These are phyloP conservation scores for Conticribra weissflogii DNA, from an alignment of 108 stramenopile genomes.

Conservation along the genomic window DNA sequence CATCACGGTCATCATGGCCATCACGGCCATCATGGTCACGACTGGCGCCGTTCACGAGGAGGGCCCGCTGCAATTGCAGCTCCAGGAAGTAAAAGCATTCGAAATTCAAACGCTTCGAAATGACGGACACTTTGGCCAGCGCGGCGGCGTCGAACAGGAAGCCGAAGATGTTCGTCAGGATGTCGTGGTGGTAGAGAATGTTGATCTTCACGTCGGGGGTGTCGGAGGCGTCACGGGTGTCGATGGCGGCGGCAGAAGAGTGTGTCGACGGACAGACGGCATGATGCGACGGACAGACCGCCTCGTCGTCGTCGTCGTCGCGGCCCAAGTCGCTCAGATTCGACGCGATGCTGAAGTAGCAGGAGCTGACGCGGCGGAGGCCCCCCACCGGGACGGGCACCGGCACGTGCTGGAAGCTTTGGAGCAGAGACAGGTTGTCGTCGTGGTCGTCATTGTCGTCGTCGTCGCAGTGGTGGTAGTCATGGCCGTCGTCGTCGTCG, in stretches of 20 bases:
- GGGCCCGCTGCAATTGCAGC: conserved; percentile 72
- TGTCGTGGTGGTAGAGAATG: conserved; percentile 72
- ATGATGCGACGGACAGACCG: conserved; percentile 23
- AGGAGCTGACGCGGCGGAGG: conserved; percentile 62
- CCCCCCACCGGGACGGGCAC: conserved; percentile 54
- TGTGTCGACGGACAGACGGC: neutral
- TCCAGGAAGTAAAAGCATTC: conserved; percentile 81
- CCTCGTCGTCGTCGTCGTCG: neutral
- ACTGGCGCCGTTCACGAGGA: conserved; percentile 28
- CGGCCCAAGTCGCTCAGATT: conserved; percentile 12
- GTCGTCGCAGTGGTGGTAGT: too few relatives aligned
- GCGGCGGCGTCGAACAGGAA: conserved; percentile 64
- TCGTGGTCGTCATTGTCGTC: too few relatives aligned
- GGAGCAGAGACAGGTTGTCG: too few relatives aligned
- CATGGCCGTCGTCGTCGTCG: too few relatives aligned
- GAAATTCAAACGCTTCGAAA: conserved; percentile 65
- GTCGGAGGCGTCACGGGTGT: neutral
- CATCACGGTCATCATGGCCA: neutral
- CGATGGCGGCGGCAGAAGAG: conserved; percentile 14
- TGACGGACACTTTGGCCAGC: conserved; percentile 74
- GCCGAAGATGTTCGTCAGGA: conserved; percentile 72
- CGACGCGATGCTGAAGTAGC: conserved; percentile 67
- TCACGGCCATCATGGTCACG: neutral
- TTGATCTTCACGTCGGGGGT: conserved; percentile 3
- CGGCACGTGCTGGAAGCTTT: too few relatives aligned